A percentile compares a stretch with the other conserved stretches of the same genome.
Evolutionary conservation across 2,329 filamentous ascomycete species (phyloP).

Genomic region (Aspergillus puulaauensis): DNA sequence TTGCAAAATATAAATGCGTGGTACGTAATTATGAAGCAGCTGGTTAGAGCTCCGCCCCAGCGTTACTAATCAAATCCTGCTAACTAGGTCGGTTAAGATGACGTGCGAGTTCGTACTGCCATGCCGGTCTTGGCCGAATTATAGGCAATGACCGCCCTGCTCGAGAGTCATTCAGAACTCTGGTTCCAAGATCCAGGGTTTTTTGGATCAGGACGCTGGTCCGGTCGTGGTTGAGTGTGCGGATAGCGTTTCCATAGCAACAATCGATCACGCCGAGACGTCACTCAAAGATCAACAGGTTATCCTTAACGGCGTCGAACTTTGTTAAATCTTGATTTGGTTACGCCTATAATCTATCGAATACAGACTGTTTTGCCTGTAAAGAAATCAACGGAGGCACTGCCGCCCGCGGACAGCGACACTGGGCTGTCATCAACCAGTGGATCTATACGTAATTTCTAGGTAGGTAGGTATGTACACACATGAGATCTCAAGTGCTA

Average conservation of each 20-base stretch:
- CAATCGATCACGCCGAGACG: slow-evolving; percentile 5
- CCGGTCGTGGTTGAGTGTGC: neutral
- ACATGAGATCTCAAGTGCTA: slow-evolving; percentile 23
- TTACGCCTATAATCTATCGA: neutral
- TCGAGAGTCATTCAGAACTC: neutral
- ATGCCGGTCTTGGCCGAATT: neutral
- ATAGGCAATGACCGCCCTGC: neutral
- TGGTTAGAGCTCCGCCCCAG: neutral
- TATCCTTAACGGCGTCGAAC: too few relatives aligned
- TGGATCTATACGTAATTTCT: slow-evolving; percentile 25
- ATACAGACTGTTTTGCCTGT: too few relatives aligned
- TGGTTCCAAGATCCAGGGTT: neutral
- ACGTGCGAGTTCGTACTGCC: neutral
- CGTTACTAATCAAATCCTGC: too few relatives aligned
- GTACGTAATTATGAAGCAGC: neutral
- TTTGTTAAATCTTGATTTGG: neutral
- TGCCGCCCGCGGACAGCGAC: slow-evolving; percentile 16
- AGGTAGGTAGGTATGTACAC: slow-evolving; percentile 30
- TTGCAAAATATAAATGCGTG: neutral
- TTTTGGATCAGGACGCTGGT: neutral
- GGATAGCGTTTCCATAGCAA: slow-evolving; percentile 26
- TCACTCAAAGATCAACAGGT: too few relatives aligned
- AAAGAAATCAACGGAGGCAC: neutral
- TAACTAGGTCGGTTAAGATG: neutral
- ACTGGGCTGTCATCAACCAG: slow-evolving; percentile 4